Evolutionary conservation across 768 basidiomycete species (phyloP).

Genomic region (Mycena pura): DNA sequence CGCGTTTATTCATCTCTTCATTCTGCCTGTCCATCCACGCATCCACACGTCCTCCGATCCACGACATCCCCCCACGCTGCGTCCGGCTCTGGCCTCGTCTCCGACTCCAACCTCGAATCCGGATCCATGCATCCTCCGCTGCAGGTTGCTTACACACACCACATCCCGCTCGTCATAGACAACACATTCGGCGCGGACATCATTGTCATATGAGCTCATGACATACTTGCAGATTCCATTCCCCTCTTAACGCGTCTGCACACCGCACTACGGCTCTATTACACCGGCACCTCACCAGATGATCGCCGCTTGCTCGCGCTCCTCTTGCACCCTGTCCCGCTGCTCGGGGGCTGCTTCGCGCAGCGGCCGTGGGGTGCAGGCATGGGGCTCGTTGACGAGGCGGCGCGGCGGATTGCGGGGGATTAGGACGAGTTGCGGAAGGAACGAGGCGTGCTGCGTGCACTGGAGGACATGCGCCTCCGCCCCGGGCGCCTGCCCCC

Average conservation of each 20-base stretch:
- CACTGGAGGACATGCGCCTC: constrained; percentile 28
- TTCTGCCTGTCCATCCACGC: too few relatives aligned
- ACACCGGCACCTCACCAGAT: neutral
- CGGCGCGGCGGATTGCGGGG: constrained; percentile 40
- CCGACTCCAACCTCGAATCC: too few relatives aligned
- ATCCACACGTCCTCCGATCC: too few relatives aligned
- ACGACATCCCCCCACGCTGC: too few relatives aligned
- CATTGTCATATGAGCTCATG: neutral
- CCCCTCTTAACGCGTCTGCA: constrained; percentile 22
- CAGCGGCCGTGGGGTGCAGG: constrained; percentile 42
- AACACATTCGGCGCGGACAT: constrained; percentile 30
- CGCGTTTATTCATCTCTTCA: too few relatives aligned
- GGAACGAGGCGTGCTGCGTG: constrained; percentile 19
- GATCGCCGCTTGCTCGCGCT: constrained; percentile 20
- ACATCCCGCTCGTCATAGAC: constrained; percentile 31
- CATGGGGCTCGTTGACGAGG: constrained; percentile 58
- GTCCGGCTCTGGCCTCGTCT: too few relatives aligned
- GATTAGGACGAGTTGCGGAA: neutral
- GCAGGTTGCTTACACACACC: too few relatives aligned
- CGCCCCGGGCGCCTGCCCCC: too few relatives aligned
- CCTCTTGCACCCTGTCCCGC: constrained; percentile 35
- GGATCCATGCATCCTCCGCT: too few relatives aligned
- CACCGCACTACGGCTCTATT: constrained; percentile 16
- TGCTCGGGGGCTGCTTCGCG: constrained; percentile 28
- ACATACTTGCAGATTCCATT: constrained; percentile 3